Evolutionary conservation across 2,329 filamentous ascomycete genomes (phyloP), one percentile per base, ranked within the genome.

Genomic region (Aspergillus brunneoviolaceus): DNA sequence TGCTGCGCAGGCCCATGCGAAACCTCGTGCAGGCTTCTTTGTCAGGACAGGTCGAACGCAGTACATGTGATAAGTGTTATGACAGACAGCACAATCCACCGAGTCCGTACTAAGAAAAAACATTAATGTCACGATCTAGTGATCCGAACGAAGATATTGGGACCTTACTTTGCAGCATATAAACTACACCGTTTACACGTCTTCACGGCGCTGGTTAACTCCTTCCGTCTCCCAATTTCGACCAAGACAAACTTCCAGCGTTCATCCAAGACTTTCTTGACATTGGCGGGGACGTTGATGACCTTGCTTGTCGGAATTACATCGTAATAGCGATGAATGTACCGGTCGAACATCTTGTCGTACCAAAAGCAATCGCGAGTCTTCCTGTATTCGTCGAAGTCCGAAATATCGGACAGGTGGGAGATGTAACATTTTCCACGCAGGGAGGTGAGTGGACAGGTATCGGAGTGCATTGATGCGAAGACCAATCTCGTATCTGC

Each of bases 381-480:
- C 75, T 90, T 94, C 73, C 93, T 90, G 74, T 93, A 96, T 55
- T 88, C 86, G 59, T 96, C 91, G 66, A 97, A 79, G 71, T 90
- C 88, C 39, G 85, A 79, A 62, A 98, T 94, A 74, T 98, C 92
- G 64, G 88, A 90, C 68, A 91, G 88, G 80, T 99, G 95, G 75
- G 86, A 84, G 75, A 99, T 95, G 65, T 89, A 87, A 77, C 94
- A 98, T 80, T 96, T 96, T 67, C 95, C 95, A 71, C 95, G 91
- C 68, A 99, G 82, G 50, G 95, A 92, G 54, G 92, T 92, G 70
- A 99, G 83, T 60, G 95, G 95, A 74, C 92, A 96, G 63, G 92
- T 89, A 80, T 99, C 95, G 27, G 95, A 98, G 77, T 99, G 95
- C 95, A 99, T 99, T 31, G 95, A 96, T 63, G 92, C 94, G 78